These are phyloP conservation scores for Globisporangium apiculatum DNA, from an alignment of 352 stramenopile species.

Conservation along the genomic window DNA sequence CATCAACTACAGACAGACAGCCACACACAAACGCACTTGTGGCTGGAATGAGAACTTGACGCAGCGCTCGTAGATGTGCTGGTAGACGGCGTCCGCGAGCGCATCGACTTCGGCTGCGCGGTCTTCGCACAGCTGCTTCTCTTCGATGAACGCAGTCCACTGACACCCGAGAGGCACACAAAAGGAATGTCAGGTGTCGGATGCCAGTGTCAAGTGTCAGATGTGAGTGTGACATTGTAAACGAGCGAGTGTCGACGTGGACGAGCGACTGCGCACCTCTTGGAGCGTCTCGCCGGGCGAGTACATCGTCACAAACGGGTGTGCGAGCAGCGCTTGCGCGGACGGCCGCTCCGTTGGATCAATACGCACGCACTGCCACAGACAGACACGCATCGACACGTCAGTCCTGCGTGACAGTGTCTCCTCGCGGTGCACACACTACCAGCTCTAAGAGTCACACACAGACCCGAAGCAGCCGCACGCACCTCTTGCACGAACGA, in stretches of 20 bases:
- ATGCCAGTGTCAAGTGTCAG: not conserved
- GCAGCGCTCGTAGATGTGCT: slow-evolving; percentile 68
- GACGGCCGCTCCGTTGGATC: slow-evolving; percentile 57
- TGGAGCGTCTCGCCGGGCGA: slow-evolving; percentile 53
- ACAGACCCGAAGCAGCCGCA: not conserved
- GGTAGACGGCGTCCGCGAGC: slow-evolving; percentile 69
- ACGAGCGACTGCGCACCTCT: slow-evolving; percentile 28
- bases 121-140: slow-evolving; percentile 52
- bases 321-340: slow-evolving; percentile 53
- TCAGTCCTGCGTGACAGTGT: no score
- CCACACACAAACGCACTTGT: slow-evolving; percentile 32
- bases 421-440: no score
- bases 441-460: no score
- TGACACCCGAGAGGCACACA: slow-evolving; percentile 13
- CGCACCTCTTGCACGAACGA: slow-evolving; percentile 65
- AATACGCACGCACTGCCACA: slow-evolving; percentile 48
- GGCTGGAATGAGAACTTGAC: slow-evolving; percentile 70
- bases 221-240: not conserved
- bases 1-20: not conserved
- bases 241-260: not conserved
- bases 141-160: slow-evolving; percentile 63
- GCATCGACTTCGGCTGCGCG: slow-evolving; percentile 45
- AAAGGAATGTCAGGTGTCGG: no score
- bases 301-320: slow-evolving; percentile 70
- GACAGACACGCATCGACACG: not conserved